These are phyloP conservation scores for Irpex lacteus DNA, from an alignment of 1,284 basidiomycete genomes.

Conservation along the genomic window DNA sequence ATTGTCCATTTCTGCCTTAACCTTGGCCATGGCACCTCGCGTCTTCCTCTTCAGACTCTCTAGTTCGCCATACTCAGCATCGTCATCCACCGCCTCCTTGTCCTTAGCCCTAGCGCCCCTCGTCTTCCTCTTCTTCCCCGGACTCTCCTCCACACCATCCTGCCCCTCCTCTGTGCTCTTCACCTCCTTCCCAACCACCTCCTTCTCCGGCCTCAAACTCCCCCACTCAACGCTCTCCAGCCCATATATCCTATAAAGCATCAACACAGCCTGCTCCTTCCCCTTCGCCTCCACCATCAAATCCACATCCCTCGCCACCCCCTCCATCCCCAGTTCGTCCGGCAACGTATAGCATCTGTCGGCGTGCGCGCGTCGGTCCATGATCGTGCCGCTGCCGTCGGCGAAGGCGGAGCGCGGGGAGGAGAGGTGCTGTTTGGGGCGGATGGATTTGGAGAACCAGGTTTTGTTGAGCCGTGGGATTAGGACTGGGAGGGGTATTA, in stretches of 20 bases:
- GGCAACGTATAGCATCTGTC: conserved; percentile 75
- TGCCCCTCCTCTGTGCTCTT: conserved; percentile 1
- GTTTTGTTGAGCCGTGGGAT: conserved; percentile 75
- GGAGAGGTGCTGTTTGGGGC: conserved; percentile 81
- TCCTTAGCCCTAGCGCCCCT: background rate
- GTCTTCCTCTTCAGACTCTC: too few species aligned
- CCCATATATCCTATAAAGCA: conserved; percentile 78
- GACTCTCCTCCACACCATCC: background rate
- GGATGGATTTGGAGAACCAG: conserved; percentile 73
- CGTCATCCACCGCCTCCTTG: background rate
- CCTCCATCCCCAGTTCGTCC: conserved; percentile 39
- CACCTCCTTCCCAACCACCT: conserved; percentile 24
- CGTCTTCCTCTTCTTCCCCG: background rate
- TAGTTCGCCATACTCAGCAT: background rate
- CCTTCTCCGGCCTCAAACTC: conserved; percentile 36
- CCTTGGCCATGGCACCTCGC: too few species aligned
- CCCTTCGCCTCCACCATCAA: conserved; percentile 94
- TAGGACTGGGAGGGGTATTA: conserved; percentile 46
- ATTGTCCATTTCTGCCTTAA: background rate
- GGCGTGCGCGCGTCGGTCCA: conserved; percentile 84
- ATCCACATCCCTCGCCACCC: conserved; percentile 44
- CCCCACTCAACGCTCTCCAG: conserved; percentile 64
- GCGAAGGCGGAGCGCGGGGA: conserved; percentile 53
- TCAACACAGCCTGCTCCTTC: conserved; percentile 91
- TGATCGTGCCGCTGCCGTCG: conserved; percentile 56